Evolutionary conservation across 2,329 filamentous ascomycete species (phyloP), one percentile per base, ranked within the genome.

Genomic region (Kalaharituber pfeilii): DNA sequence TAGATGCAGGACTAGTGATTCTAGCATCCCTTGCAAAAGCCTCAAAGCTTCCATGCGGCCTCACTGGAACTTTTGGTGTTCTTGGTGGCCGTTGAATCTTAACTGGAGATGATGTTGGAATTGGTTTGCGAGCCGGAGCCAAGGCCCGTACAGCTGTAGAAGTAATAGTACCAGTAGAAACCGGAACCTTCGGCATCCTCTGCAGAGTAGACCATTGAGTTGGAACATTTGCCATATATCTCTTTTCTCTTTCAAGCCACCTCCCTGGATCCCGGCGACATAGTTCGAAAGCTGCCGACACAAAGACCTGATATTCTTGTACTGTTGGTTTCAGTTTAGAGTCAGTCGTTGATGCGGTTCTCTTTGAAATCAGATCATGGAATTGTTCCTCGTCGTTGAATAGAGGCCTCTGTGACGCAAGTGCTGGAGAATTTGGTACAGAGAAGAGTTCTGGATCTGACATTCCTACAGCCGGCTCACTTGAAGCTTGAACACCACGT

Each of bases 261-360:
- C 53, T 58, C 51, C 36, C 55, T 11, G 59, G 59, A 22, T 58
- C 53, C 39, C 56, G 58, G 36, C 59, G 56, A 51, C 44, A 60
- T 45, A 61, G 50, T 56, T 56, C 52, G 53, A 55, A 61, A 25
- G 56, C 59, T 29, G 56, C 56, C 20, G 59, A 61, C 50, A 61
- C 58, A 49, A 61, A 61, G 39, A 58, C 49, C 36, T 55, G 54
- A 47, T 61, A 61, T 45, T 61, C 59, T 42, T 61, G 58, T 5
- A 53, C 51, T 8, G 56, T 59, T 33, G 59, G 56, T 30, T 56
- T 55, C 36, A 56, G 54, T 28, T 50, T 55, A 27, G 54, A 52
- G 42, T 55, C 50, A 20, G 53, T 44, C 25, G 49, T 28, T 52
- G 56, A 53, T 26, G 56, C 55, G 36, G 59, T 56, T 50, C 59